Conservation (phyloP, 1,284 basidiomycete genomes). For the Tremellales sp. region DNA sequence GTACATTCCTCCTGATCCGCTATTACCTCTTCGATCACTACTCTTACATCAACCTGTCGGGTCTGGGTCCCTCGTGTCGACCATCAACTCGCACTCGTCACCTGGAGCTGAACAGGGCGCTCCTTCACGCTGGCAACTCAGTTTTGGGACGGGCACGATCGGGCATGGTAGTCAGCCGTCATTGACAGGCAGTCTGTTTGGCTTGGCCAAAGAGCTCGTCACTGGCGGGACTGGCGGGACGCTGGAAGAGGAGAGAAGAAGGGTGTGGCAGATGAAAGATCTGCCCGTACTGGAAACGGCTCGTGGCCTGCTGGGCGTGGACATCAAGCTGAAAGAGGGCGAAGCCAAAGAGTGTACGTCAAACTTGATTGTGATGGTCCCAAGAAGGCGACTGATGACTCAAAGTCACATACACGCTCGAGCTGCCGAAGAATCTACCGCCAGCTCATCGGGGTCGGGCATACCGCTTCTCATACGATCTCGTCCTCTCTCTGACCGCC, state of each 20-base stretch:
- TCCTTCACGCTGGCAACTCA: constrained; percentile 37
- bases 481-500: constrained; percentile 63
- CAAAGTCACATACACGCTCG: constrained; percentile 70
- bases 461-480: constrained; percentile 80
- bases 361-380: neutral
- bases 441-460: constrained; percentile 83
- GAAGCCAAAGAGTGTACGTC: constrained; percentile 37
- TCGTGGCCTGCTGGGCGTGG: constrained; percentile 43
- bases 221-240: constrained; percentile 38
- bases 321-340: constrained; percentile 38
- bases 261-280: constrained; percentile 47
- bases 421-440: constrained; percentile 73
- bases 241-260: constrained; percentile 46
- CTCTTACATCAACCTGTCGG: constrained; percentile 48
- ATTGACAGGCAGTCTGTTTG: constrained; percentile 46
- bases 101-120: neutral
- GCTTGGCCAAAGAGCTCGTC: constrained; percentile 43
- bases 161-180: constrained; percentile 41
- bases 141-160: constrained; percentile 45
- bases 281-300: constrained; percentile 46
- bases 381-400: neutral
- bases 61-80: constrained; percentile 48
- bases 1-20: constrained; percentile 49
- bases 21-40: constrained; percentile 44
- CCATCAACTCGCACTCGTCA: constrained; percentile 27